Evolutionary conservation across 805 yeast genomes (phyloP).

Genomic region (Pichia occidentalis): DNA sequence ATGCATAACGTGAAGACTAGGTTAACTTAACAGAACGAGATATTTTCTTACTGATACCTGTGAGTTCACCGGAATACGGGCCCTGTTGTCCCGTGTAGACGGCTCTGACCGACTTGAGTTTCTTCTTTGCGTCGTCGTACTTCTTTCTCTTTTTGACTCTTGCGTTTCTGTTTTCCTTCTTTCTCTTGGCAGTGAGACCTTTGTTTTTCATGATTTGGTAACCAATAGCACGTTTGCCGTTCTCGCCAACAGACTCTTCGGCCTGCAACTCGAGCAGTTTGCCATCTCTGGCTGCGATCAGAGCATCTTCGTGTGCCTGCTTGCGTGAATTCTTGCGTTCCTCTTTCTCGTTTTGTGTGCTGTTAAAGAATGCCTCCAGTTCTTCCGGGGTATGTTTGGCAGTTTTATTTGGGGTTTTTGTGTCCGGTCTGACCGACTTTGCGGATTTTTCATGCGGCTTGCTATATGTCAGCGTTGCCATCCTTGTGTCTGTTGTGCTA

Average conservation of each 20-base stretch:
- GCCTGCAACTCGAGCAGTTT: slow-evolving; percentile 54
- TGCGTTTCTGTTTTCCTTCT: slow-evolving; percentile 90
- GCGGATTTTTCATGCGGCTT: too few species aligned
- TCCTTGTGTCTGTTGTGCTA: too few species aligned
- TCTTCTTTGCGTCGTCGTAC: slow-evolving; percentile 92
- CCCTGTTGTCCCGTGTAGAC: slow-evolving; percentile 74
- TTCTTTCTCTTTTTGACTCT: slow-evolving; percentile 98
- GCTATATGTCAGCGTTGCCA: slow-evolving; percentile 2
- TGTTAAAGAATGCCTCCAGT: slow-evolving; percentile 8
- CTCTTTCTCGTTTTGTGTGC: slow-evolving; percentile 27
- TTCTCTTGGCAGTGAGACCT: slow-evolving; percentile 89
- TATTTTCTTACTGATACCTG: slow-evolving; percentile 94
- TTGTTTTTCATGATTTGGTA: slow-evolving; percentile 94
- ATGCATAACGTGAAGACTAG: too few species aligned
- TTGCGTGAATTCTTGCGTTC: slow-evolving; percentile 49
- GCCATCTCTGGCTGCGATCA: slow-evolving; percentile 78
- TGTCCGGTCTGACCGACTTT: too few species aligned
- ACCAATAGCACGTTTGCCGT: slow-evolving; percentile 91
- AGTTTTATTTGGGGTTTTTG: not conserved
- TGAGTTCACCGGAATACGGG: slow-evolving; percentile 87
- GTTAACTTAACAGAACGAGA: slow-evolving; percentile 79
- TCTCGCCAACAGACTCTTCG: slow-evolving; percentile 57
- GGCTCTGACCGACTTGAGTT: slow-evolving; percentile 81
- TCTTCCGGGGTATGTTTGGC: slow-evolving; percentile 3
- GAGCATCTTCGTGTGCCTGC: slow-evolving; percentile 63